Evolutionary conservation across 176 grass and related monocot species (phyloP).

Genomic region (Aechmea fasciata): DNA sequence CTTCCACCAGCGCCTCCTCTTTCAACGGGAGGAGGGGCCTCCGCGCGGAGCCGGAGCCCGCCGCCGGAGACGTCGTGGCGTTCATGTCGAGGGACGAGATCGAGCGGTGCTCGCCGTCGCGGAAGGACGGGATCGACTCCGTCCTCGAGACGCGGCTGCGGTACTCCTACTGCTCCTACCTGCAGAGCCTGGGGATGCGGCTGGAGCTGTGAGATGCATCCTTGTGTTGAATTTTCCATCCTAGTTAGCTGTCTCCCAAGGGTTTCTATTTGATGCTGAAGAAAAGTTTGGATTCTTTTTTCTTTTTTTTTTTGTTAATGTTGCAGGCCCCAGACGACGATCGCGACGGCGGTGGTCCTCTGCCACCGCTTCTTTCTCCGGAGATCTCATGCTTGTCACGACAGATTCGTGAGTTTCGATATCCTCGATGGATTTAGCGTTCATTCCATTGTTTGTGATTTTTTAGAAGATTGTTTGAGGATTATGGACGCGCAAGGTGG

Average conservation of each 20-base stretch:
- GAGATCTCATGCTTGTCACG: constrained; percentile 52
- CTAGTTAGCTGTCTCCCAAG: not conserved
- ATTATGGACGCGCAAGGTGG: too few relatives aligned
- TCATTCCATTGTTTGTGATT: too few relatives aligned
- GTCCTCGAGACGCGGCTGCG: constrained; percentile 46
- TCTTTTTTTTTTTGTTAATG: constrained; percentile 9
- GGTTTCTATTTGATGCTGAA: not conserved
- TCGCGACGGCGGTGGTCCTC: constrained; percentile 42
- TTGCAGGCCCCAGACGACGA: constrained; percentile 48
- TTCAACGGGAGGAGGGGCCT: not conserved
- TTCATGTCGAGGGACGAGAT: constrained; percentile 51
- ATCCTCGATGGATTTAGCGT: not conserved
- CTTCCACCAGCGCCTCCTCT: not conserved
- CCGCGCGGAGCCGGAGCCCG: not conserved
- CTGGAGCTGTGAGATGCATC: constrained; percentile 33
- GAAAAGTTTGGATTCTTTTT: not conserved
- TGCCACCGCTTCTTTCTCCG: constrained; percentile 61
- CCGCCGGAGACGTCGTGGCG: not conserved
- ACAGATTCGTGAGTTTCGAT: constrained; percentile 53
- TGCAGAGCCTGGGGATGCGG: constrained; percentile 35
- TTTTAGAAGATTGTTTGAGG: too few relatives aligned
- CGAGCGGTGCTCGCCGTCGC: constrained; percentile 52
- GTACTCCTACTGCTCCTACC: constrained; percentile 53
- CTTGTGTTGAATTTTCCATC: too few relatives aligned
- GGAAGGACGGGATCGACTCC: constrained; percentile 52